phyloP scores from a whole-genome alignment of 2,329 filamentous ascomycete genomes.

The Xylariaceae sp. region DNA sequence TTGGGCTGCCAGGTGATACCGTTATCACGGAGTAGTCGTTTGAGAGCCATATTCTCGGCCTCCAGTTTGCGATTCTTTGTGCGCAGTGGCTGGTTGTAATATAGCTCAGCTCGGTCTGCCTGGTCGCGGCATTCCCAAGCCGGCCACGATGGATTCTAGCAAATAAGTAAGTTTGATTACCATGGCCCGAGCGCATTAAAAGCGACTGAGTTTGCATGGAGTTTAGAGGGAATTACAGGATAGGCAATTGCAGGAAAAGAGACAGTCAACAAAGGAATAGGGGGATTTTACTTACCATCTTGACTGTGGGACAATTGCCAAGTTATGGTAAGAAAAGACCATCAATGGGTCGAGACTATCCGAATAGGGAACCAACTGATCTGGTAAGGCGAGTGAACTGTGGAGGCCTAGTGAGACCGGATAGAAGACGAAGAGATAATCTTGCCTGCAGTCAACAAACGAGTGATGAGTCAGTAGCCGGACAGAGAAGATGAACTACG shows the following conservation, averaged over 20 bases:
- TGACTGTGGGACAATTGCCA: neutral
- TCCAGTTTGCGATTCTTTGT: constrained; percentile 40
- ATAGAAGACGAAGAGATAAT: neutral
- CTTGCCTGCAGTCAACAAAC: neutral
- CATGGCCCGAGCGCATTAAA: neutral
- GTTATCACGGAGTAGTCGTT: constrained; percentile 47
- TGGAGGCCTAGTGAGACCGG: neutral
- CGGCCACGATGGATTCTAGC: constrained; percentile 15
- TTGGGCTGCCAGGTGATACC: constrained; percentile 45
- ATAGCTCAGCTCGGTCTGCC: constrained; percentile 44
- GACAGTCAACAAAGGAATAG: neutral
- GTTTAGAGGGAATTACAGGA: neutral
- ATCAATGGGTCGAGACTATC: neutral
- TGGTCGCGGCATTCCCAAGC: constrained; percentile 50
- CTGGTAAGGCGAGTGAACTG: neutral
- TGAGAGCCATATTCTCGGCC: constrained; percentile 46
- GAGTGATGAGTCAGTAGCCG: neutral
- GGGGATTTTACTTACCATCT: constrained; percentile 10
- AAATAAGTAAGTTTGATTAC: neutral
- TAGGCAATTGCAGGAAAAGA: neutral
- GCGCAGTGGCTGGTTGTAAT: constrained; percentile 46
- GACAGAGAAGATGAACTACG: neutral
- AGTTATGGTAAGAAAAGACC: neutral
- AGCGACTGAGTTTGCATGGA: neutral
- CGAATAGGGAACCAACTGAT: neutral